Evolutionary conservation across 257 asterid species (phyloP).

Genomic region (Euphrasia confusa): DNA sequence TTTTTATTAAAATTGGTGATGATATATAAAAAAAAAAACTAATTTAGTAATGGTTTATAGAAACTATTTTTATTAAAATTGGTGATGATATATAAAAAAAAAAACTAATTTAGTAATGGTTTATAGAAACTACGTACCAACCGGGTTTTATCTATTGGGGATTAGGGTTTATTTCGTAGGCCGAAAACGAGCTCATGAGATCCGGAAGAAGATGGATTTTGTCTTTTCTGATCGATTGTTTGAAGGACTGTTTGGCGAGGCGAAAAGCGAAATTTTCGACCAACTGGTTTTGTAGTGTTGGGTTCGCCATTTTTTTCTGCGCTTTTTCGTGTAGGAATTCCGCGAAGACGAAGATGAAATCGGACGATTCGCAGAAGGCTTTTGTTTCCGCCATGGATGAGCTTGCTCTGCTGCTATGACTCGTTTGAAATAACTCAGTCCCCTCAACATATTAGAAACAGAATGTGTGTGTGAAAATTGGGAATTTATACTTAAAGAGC

Average conservation of each 20-base stretch:
- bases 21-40: no score
- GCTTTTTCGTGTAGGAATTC: conserved; percentile 41
- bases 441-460: conserved; percentile 26
- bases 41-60: no score
- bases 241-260: conserved; percentile 49
- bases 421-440: conserved; percentile 25
- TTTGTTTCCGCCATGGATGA: conserved; percentile 23
- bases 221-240: conserved; percentile 30
- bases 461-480: neutral
- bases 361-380: conserved; percentile 16
- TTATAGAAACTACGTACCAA: no score
- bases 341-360: conserved; percentile 32
- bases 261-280: conserved; percentile 40
- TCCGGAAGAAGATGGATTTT: conserved; percentile 39
- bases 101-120: no score
- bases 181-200: conserved; percentile 42
- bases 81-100: no score
- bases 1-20: no score
- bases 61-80: no score
- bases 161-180: conserved; percentile 46
- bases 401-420: conserved; percentile 18
- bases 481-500: neutral
- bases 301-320: conserved; percentile 64
- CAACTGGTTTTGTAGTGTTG: conserved; percentile 44
- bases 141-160: no score